These are phyloP conservation scores for Penicillium hordei DNA, from an alignment of 2,329 filamentous ascomycete species.

Conservation along the genomic window DNA sequence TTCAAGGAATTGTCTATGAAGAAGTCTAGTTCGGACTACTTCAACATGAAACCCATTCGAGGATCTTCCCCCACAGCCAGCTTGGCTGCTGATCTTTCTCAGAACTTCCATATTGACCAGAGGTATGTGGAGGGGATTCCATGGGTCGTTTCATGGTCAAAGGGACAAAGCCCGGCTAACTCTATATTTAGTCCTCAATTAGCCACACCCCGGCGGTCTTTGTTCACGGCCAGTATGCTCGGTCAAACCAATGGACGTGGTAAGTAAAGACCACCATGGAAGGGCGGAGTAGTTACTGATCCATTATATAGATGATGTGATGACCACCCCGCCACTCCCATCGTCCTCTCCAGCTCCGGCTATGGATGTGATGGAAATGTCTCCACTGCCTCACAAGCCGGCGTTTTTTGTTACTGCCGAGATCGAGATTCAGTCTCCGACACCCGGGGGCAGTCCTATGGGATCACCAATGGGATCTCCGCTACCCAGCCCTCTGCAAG, in stretches of 20 bases:
- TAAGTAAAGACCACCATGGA: conserved; percentile 40
- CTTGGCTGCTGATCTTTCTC: conserved; percentile 88
- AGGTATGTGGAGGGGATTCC: conserved; percentile 57
- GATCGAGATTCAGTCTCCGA: conserved; percentile 70
- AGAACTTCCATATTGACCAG: conserved; percentile 94
- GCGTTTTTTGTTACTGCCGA: conserved; percentile 61
- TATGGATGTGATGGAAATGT: conserved; percentile 87
- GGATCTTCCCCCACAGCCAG: conserved; percentile 90
- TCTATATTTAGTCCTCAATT: conserved; percentile 67
- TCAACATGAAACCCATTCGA: conserved; percentile 71
- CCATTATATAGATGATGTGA: conserved; percentile 58
- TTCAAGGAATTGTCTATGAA: conserved; percentile 74
- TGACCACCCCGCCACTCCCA: conserved; percentile 80
- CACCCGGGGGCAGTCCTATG: conserved; percentile 56
- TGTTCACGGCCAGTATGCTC: conserved; percentile 75
- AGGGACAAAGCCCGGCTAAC: conserved; percentile 39
- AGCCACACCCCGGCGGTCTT: conserved; percentile 76
- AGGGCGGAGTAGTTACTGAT: conserved; percentile 22
- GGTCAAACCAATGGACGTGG: conserved; percentile 58
- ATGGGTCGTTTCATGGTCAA: background rate
- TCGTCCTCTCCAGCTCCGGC: conserved; percentile 76
- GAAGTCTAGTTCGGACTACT: conserved; percentile 71
- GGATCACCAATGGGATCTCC: conserved; percentile 42
- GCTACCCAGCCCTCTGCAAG: conserved; percentile 41
- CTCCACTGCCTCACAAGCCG: conserved; percentile 84